Evolutionary conservation across 2,329 filamentous ascomycete species (phyloP), one percentile per base, ranked within the genome.

Genomic region (Elsinoe ampelina): DNA sequence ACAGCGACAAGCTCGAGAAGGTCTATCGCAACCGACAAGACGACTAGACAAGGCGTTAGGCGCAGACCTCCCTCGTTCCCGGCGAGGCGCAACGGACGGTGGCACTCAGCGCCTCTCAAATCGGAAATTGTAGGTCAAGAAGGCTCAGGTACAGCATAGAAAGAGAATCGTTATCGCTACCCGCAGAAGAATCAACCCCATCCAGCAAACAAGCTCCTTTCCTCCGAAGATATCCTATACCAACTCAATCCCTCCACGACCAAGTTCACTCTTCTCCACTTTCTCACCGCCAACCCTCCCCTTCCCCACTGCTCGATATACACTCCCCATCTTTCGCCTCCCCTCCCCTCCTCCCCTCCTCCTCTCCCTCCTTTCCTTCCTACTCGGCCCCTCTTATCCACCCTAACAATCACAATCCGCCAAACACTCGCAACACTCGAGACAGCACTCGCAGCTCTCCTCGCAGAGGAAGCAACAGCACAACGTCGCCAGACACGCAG

Each of bases 391-490:
- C 20, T 2, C 4, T 30, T 34, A 17, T 39, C 41, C n/a, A 45
- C 5, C 41, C 48, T 52, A 52, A 39, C 48, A 68, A 60, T 65
- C 69, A 60, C 66, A 68, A 47, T 67, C 67, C 56, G 63, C 67
- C 55, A 70, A 75, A 67, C 77, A 80, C 58, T 79, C 79, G 63
- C 78, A 78, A 67, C 80, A 83, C 4, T 83, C 81, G n/a, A 76
- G 71, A 65, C 81, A 84, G 70, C 80, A 83, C 67, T 83, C 81
- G 64, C 81, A 84, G 26, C 77, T 75, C 68, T 84, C 81, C 65
- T 83, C 81, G 63, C 79, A 82, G 26, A 84, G 73, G 69, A 81
- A 84, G 65, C 81, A 84, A 67, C 81, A 85, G 72, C 81, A 84
- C 36, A 84, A 67, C 34, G 73, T 73, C 48, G 78, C 79, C 50